Conservation (phyloP, 176 grass and related monocot genomes). For the Oryza meyeriana region DNA sequence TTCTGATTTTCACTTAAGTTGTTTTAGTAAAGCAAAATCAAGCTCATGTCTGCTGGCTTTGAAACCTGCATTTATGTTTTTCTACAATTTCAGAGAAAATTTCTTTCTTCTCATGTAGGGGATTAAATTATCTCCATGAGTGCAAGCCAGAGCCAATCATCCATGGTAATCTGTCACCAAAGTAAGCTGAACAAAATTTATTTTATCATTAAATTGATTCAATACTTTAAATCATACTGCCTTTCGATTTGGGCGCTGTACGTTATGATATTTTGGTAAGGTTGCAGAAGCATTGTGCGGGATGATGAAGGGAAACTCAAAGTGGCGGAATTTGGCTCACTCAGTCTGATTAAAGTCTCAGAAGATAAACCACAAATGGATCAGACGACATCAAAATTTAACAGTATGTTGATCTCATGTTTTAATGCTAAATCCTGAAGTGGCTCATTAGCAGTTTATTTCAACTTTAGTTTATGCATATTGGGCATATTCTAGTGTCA, state of each 20-base stretch:
- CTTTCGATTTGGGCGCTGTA: conserved; percentile 46
- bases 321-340: conserved; percentile 77
- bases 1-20: conserved; percentile 16
- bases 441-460: neutral
- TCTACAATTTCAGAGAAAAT: conserved; percentile 8
- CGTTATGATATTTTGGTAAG: conserved; percentile 76
- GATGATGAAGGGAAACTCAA: conserved; percentile 90
- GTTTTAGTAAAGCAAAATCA: conserved; percentile 18
- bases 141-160: conserved; percentile 95
- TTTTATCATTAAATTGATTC: conserved; percentile 10
- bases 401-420: conserved; percentile 59
- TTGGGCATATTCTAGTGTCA: conserved; percentile 1
- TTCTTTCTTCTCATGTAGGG: conserved; percentile 52
- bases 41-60: neutral
- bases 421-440: conserved; percentile 19
- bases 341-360: conserved; percentile 59
- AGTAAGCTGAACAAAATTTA: conserved; percentile 62
- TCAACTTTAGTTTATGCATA: neutral
- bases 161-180: conserved; percentile 74
- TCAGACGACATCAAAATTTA: conserved; percentile 40
- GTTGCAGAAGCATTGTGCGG: conserved; percentile 94
- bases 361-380: conserved; percentile 61
- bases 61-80: neutral
- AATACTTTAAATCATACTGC: conserved; percentile 32
- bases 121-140: conserved; percentile 95